phyloP scores from a whole-genome alignment of 164 flowering plant species.

The Magnolia sinica region DNA sequence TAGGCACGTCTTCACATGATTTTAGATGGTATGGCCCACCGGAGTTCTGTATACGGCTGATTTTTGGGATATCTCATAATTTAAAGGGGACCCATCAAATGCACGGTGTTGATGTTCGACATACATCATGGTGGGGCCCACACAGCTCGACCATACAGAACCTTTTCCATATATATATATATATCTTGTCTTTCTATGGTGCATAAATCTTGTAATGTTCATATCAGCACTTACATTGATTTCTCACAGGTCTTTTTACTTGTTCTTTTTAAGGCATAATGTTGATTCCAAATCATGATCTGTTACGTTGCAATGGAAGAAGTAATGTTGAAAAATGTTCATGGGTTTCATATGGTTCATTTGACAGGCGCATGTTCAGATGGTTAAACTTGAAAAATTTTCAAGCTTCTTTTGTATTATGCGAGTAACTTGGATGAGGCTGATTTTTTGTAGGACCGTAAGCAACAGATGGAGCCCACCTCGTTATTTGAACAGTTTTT shows the following conservation, averaged over 20 bases:
- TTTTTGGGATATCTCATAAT: too few species aligned
- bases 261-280: too few species aligned
- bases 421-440: constrained; percentile 11
- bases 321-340: background rate
- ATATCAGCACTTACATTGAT: background rate
- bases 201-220: background rate
- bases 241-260: background rate
- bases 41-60: too few species aligned
- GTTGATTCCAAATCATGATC: background rate
- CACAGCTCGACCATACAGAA: too few species aligned
- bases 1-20: too few species aligned
- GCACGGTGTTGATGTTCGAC: too few species aligned
- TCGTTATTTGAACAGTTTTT: constrained; percentile 87
- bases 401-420: background rate
- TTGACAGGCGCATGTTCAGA: background rate
- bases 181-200: too few species aligned
- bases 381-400: background rate
- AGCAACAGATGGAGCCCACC: constrained; percentile 62
- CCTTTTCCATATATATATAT: too few species aligned
- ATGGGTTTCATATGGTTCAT: background rate
- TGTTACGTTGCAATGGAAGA: background rate
- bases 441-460: constrained; percentile 45
- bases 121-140: too few species aligned
- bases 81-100: too few species aligned
- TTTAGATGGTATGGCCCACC: too few species aligned